Conservation (phyloP, 148 eudicot species). For the Rhododendron molle region DNA sequence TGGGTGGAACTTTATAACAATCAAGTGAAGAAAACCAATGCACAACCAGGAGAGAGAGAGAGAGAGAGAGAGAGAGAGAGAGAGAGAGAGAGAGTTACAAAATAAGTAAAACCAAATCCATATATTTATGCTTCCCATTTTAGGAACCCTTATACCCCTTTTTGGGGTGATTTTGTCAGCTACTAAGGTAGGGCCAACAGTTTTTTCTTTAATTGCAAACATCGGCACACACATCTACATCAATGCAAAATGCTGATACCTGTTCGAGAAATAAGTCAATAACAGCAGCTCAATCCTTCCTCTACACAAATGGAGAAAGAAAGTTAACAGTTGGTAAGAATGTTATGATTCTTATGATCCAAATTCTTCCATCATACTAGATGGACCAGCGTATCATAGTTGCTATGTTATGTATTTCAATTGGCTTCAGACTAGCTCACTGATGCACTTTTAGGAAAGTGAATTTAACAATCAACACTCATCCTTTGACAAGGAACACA, state of each 20-base stretch:
- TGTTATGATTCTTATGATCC: background rate
- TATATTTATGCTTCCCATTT: slow-evolving; percentile 12
- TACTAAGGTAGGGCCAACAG: slow-evolving; percentile 16
- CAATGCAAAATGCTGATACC: slow-evolving; percentile 6
- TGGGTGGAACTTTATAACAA: background rate
- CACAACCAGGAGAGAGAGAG: slow-evolving; percentile 15
- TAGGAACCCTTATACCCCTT: slow-evolving; percentile 10
- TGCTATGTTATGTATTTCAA: background rate
- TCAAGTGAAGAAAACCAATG: background rate
- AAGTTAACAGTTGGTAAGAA: background rate
- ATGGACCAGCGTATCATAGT: background rate
- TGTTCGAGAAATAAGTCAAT: background rate
- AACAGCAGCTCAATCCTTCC: background rate
- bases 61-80: slow-evolving; percentile 19
- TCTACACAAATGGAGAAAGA: background rate
- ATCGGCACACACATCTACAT: background rate
- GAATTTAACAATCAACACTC: background rate
- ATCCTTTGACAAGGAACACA: background rate
- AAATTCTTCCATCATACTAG: background rate
- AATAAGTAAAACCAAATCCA: slow-evolving; percentile 18
- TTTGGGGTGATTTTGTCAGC: slow-evolving; percentile 22
- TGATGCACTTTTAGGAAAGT: background rate
- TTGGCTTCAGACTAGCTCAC: background rate
- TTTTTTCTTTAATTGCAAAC: slow-evolving; percentile 1
- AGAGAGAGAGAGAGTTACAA: slow-evolving; percentile 33